Percentiles rank a stretch among this genome's conserved stretches.
Evolutionary conservation across 1,284 basidiomycete genomes (phyloP).

Genomic region (Abortiporus biennis): DNA sequence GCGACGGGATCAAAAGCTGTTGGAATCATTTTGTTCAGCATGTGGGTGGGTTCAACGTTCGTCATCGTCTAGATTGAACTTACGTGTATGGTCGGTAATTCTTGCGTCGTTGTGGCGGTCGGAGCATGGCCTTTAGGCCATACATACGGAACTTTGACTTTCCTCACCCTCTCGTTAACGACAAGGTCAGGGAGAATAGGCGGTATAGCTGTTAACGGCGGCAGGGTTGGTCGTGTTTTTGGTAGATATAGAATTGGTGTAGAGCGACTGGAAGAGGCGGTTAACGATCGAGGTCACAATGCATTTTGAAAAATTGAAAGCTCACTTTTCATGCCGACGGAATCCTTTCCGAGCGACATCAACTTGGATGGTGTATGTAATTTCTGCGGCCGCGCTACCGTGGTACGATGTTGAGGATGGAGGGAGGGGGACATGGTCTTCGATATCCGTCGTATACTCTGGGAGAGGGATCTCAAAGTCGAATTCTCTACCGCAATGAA

Average conservation of each 20-base stretch:
- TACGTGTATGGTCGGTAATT: not conserved
- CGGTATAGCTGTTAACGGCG: constrained; percentile 25
- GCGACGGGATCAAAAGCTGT: constrained; percentile 34
- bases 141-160: constrained; percentile 22
- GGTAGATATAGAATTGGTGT: constrained; percentile 34
- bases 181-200: constrained; percentile 12
- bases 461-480: constrained; percentile 37
- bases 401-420: constrained; percentile 33
- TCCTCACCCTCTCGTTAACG: constrained; percentile 19
- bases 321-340: constrained; percentile 34
- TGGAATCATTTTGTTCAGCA: not conserved
- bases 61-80: not conserved
- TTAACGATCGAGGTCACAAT: constrained; percentile 3
- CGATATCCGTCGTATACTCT: constrained; percentile 14
- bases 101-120: not conserved
- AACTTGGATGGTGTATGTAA: constrained; percentile 34
- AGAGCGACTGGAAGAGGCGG: constrained; percentile 17
- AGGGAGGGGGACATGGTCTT: constrained; percentile 26
- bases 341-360: constrained; percentile 35
- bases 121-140: constrained; percentile 14
- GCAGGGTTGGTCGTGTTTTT: constrained; percentile 31
- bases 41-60: not conserved
- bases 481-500: constrained; percentile 24
- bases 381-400: constrained; percentile 30
- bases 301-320: constrained; percentile 8